Base-by-base conservation (phyloP, 2,329 filamentous ascomycete species). In the Nemania sp. region DNA sequence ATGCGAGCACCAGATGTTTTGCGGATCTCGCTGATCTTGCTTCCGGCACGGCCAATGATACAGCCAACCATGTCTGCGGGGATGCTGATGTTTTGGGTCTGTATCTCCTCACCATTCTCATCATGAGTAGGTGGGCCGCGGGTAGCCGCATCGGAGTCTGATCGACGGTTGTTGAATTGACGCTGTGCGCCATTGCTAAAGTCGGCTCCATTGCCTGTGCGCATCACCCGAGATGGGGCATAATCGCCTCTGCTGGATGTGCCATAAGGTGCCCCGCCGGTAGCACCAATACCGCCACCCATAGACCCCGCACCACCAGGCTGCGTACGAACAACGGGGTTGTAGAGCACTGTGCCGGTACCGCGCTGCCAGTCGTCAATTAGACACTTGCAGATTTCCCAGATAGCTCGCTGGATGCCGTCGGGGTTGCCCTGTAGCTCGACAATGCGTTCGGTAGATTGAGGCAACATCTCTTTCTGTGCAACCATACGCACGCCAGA, bases 61-160 rank as follows among this genome's bases (percentile, higher is more conserved):
- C 94, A 99, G 64, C 94, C 94, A 72, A 99, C 94, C 94, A 99
- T 99, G 78, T 99, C 94, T 42, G 94, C 92, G 22, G 94, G 94
- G 68, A 99, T 99, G 80, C 91, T 97, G 76, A 99, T 99, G 77
- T 99, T 99, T 71, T 99, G 94, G 1, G 94, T 99, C 74, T 97
- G 93, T 57, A 97, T 89, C 74, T 97, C 93, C 72, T 97, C 94
- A 59, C 94, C 94, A 61, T 97, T 95, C 75, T 97, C 93, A 59
- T 94, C 92, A 68, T 95, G 90, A 39, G 90, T 90, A 19, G 91
- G 91, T 37, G 90, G 90, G 51, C 90, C 90, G 59, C 91, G 90
- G 63, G 81, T 82, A 60, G 84, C 86, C 60, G 88, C 86, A 70
- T 97, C 91, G 15, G 89, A 89, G 71, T 91, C 90, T 47, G 90